phyloP scores from a whole-genome alignment of 2,329 filamentous ascomycete species.

The Cercospora janseana region DNA sequence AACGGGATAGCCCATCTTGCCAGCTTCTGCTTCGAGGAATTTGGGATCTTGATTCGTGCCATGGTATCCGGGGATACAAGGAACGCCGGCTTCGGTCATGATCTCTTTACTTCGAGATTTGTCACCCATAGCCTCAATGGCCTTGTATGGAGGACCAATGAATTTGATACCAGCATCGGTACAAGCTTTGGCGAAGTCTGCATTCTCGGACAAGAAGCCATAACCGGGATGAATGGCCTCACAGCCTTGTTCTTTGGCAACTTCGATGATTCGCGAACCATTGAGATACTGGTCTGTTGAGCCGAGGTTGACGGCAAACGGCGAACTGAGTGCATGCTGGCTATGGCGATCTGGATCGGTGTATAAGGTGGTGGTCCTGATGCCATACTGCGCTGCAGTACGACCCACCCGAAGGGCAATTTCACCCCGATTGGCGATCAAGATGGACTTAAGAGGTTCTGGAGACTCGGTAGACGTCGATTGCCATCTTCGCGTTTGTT shows the following conservation, averaged over 20 bases:
- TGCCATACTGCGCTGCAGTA: constrained; percentile 83
- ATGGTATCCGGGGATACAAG: constrained; percentile 95
- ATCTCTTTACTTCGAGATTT: constrained; percentile 93
- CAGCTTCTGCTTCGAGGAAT: constrained; percentile 66
- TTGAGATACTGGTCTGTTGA: constrained; percentile 85
- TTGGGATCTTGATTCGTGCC: constrained; percentile 72
- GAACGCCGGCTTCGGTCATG: constrained; percentile 91
- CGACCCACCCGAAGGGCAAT: constrained; percentile 90
- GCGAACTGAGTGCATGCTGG: constrained; percentile 84
- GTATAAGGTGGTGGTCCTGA: constrained; percentile 90
- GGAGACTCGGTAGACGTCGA: constrained; percentile 24
- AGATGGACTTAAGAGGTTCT: constrained; percentile 59
- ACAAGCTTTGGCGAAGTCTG: constrained; percentile 82
- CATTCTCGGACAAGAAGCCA: constrained; percentile 91
- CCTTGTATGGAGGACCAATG: constrained; percentile 80
- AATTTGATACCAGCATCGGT: constrained; percentile 88
- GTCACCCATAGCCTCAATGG: constrained; percentile 82
- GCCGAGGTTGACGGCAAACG: constrained; percentile 80
- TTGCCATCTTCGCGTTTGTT: constrained; percentile 27
- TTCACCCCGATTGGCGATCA: constrained; percentile 96
- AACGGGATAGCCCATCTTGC: constrained; percentile 65
- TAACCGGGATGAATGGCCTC: constrained; percentile 94
- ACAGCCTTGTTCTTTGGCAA: constrained; percentile 82
- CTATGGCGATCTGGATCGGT: constrained; percentile 84
- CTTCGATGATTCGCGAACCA: constrained; percentile 83